phyloP scores from a whole-genome alignment of 441 rosid species.

The Populus hybrid region DNA sequence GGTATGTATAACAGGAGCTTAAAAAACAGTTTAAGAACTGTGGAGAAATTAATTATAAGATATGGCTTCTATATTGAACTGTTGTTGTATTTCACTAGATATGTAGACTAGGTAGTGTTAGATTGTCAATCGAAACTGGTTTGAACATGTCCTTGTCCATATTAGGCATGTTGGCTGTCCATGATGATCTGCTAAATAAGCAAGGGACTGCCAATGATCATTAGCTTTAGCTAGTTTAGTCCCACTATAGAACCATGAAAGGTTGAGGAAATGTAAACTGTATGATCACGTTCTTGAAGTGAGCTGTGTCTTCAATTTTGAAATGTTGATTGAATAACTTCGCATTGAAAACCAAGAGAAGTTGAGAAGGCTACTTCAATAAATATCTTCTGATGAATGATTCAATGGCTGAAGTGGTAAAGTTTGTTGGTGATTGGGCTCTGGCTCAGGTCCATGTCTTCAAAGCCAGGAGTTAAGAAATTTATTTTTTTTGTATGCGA shows the following conservation, averaged over 20 bases:
- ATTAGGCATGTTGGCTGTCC: background rate
- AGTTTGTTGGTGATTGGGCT: background rate
- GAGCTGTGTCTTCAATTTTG: background rate
- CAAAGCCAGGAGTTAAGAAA: background rate
- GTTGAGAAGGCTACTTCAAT: background rate
- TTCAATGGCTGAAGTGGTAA: background rate
- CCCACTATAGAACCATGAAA: background rate
- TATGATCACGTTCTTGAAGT: background rate
- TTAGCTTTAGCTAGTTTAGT: background rate
- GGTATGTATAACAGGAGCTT: background rate
- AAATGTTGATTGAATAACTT: background rate
- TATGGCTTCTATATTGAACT: background rate
- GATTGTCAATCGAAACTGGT: background rate
- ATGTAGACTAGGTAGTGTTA: background rate
- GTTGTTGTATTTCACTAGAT: background rate
- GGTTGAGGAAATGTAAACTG: background rate
- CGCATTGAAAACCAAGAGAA: background rate
- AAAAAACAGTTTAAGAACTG: background rate
- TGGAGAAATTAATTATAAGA: background rate
- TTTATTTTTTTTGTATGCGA: background rate
- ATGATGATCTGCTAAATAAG: background rate
- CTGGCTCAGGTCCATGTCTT: background rate
- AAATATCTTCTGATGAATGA: background rate
- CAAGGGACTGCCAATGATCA: background rate
- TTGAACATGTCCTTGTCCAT: background rate